A percentile compares a stretch with the other conserved stretches of the same genome.
phyloP scores from a whole-genome alignment of 2,329 filamentous ascomycete species.

The Botrytis squamosa region DNA sequence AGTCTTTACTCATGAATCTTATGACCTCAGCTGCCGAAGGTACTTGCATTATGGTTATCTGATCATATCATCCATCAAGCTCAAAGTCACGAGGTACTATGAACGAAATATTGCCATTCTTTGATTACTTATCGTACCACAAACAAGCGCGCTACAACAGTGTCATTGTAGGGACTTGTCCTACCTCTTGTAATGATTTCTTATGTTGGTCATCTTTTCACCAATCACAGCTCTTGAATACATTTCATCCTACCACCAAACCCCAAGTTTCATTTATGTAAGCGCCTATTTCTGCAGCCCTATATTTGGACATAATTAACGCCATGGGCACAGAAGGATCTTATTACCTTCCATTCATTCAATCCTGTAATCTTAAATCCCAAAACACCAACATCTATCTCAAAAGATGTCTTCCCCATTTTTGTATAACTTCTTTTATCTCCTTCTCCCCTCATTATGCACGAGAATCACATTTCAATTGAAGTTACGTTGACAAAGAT shows the following conservation, averaged over 20 bases:
- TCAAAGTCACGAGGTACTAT: neutral
- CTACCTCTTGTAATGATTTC: neutral
- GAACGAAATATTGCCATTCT: neutral
- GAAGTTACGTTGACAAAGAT: neutral
- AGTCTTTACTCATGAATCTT: neutral
- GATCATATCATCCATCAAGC: neutral
- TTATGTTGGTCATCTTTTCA: neutral
- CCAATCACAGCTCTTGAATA: neutral
- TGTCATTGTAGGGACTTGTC: neutral
- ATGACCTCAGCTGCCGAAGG: neutral
- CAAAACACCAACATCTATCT: neutral
- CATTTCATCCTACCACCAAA: neutral
- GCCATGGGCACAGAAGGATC: conserved; percentile 5
- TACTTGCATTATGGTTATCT: neutral
- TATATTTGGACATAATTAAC: conserved; percentile 1
- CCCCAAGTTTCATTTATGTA: conserved; percentile 15
- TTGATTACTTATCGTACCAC: neutral
- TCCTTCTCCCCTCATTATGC: neutral
- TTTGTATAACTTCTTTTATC: conserved; percentile 12
- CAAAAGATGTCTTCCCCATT: neutral
- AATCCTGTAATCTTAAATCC: conserved; percentile 19
- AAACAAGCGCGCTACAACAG: neutral
- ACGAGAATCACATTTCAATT: neutral
- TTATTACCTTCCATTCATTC: neutral
- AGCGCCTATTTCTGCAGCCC: conserved; percentile 12